Percentiles rank a stretch among this genome's conserved stretches.
These are phyloP conservation scores for Friedmanniomyces endolithicus DNA, from an alignment of 495 filamentous ascomycete genomes.

Conservation along the genomic window DNA sequence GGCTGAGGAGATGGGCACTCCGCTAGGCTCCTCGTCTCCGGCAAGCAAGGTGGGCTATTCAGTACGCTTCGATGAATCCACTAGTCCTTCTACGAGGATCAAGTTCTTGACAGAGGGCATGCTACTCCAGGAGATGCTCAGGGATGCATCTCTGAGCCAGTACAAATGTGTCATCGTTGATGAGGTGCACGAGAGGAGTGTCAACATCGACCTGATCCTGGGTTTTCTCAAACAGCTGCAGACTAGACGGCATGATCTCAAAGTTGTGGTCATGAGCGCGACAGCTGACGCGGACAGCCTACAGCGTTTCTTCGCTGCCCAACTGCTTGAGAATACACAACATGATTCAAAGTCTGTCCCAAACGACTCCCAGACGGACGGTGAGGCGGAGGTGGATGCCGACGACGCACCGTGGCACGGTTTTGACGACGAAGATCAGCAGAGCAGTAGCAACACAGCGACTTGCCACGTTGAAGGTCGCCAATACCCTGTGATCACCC, in stretches of 20 bases:
- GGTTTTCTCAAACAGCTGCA: constrained; percentile 76
- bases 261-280: constrained; percentile 92
- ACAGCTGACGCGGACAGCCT: constrained; percentile 78
- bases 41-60: constrained; percentile 79
- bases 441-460: neutral
- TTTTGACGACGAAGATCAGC: constrained; percentile 8
- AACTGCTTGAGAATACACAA: neutral
- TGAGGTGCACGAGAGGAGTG: constrained; percentile 91
- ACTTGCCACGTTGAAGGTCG: constrained; percentile 70
- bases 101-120: constrained; percentile 97
- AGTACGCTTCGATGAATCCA: constrained; percentile 83
- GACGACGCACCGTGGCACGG: constrained; percentile 21
- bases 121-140: constrained; percentile 85
- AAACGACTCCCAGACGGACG: neutral
- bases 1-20: constrained; percentile 78
- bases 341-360: no score
- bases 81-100: constrained; percentile 59
- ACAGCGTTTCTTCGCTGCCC: constrained; percentile 53
- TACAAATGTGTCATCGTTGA: constrained; percentile 90
- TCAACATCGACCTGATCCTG: constrained; percentile 84
- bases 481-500: constrained; percentile 71
- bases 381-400: neutral
- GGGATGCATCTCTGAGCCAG: constrained; percentile 66
- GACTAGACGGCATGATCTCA: constrained; percentile 51
- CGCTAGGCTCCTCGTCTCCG: constrained; percentile 50